phyloP scores from a whole-genome alignment of 202 grass and related monocot genomes.

The Schoenoplectus tabernaemontani region DNA sequence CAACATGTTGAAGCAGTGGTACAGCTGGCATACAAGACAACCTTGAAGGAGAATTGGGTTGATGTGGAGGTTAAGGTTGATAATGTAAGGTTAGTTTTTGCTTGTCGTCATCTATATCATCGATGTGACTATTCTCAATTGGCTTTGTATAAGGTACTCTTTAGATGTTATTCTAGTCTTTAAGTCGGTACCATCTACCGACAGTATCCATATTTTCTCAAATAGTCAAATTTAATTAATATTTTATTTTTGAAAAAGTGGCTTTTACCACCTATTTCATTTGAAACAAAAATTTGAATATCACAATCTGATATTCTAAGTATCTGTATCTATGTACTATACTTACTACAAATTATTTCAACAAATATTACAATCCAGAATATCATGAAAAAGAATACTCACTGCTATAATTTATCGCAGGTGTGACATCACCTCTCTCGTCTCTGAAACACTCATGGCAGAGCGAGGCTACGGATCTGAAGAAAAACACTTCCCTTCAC shows the following conservation, averaged over 20 bases:
- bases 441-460: slow-evolving; percentile 66
- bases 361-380: too few relatives aligned
- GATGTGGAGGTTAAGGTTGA: slow-evolving; percentile 78
- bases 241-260: too few relatives aligned
- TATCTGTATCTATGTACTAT: too few relatives aligned
- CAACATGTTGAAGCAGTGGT: slow-evolving; percentile 83
- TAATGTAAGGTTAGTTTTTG: slow-evolving; percentile 66
- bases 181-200: too few relatives aligned
- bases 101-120: background rate
- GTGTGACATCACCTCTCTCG: slow-evolving; percentile 58
- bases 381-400: background rate
- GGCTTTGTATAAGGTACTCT: too few relatives aligned
- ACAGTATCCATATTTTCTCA: background rate
- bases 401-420: slow-evolving; percentile 33
- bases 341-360: too few relatives aligned
- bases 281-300: too few relatives aligned
- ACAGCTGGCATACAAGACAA: slow-evolving; percentile 64
- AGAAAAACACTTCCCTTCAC: slow-evolving; percentile 83
- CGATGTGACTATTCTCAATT: too few relatives aligned
- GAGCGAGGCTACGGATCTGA: slow-evolving; percentile 74
- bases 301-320: too few relatives aligned
- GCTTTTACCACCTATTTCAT: too few relatives aligned
- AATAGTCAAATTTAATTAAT: too few relatives aligned
- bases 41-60: slow-evolving; percentile 51
- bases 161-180: too few relatives aligned